These are phyloP conservation scores for Hymenoscyphus albidus DNA, from an alignment of 2,329 filamentous ascomycete genomes.

Conservation along the genomic window DNA sequence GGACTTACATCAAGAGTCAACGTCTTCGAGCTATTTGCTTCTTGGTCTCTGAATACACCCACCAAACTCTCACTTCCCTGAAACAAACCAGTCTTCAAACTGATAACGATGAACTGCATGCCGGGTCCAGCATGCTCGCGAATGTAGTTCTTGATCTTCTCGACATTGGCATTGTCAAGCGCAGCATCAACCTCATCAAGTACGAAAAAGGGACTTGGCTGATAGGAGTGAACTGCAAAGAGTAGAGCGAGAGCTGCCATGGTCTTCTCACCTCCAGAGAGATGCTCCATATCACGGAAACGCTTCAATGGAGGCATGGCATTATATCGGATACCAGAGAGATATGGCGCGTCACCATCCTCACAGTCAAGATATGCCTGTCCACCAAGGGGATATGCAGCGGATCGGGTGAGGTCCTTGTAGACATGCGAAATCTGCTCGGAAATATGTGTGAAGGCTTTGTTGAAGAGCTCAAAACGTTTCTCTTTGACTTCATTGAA, in stretches of 20 bases:
- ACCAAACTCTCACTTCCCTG: slow-evolving; percentile 95
- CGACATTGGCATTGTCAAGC: slow-evolving; percentile 95
- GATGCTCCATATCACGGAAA: slow-evolving; percentile 98
- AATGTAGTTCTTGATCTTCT: slow-evolving; percentile 95
- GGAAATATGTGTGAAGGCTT: slow-evolving; percentile 90
- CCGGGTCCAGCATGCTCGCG: slow-evolving; percentile 89
- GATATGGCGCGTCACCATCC: slow-evolving; percentile 93
- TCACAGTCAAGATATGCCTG: slow-evolving; percentile 83
- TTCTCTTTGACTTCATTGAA: slow-evolving; percentile 80
- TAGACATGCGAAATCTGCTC: slow-evolving; percentile 94
- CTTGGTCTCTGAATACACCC: slow-evolving; percentile 92
- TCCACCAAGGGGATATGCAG: slow-evolving; percentile 90
- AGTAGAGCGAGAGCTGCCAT: slow-evolving; percentile 96
- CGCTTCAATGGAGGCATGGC: slow-evolving; percentile 98
- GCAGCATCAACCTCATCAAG: slow-evolving; percentile 97
- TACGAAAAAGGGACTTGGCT: slow-evolving; percentile 95
- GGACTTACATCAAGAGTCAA: slow-evolving; percentile 89
- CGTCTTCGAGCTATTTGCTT: slow-evolving; percentile 85
- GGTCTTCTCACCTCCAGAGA: slow-evolving; percentile 96
- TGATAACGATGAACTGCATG: slow-evolving; percentile 99
- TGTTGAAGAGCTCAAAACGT: slow-evolving; percentile 89
- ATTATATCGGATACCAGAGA: slow-evolving; percentile 95
- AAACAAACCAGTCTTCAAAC: slow-evolving; percentile 90
- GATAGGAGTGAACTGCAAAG: slow-evolving; percentile 95
- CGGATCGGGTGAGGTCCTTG: slow-evolving; percentile 86